Evolutionary conservation across 2,329 filamentous ascomycete species (phyloP).

Genomic region (Fusarium brachygibbosum): DNA sequence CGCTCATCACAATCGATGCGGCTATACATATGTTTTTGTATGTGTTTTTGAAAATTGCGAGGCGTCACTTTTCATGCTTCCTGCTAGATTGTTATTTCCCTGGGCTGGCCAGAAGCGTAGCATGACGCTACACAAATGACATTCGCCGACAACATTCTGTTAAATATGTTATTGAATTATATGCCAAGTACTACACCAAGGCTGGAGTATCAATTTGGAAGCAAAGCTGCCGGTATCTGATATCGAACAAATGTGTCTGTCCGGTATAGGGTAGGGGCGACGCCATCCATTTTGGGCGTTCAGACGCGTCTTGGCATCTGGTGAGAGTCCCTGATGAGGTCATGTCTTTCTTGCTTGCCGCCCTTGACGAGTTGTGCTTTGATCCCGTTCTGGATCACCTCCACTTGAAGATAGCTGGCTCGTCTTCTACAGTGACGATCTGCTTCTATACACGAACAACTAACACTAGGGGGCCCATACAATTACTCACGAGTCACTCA

Average conservation of each 20-base stretch:
- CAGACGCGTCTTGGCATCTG: background rate
- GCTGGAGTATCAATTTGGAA: background rate
- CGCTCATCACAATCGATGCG: too few relatives aligned
- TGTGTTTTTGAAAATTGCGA: too few relatives aligned
- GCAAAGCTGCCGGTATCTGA: background rate
- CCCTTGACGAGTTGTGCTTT: conserved; percentile 6
- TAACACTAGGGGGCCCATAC: background rate
- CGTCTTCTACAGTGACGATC: conserved; percentile 4
- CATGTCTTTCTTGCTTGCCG: background rate
- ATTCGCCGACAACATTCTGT: too few relatives aligned
- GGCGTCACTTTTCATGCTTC: too few relatives aligned
- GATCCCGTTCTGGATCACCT: conserved; percentile 1
- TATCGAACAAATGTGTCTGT: background rate
- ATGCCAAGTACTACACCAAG: background rate
- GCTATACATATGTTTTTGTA: too few relatives aligned
- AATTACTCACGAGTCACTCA: background rate
- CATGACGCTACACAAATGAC: background rate
- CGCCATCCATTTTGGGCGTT: background rate
- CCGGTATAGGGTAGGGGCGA: background rate
- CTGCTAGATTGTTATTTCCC: too few relatives aligned
- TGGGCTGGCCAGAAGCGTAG: too few relatives aligned
- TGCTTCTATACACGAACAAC: background rate
- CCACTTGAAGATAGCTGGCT: background rate
- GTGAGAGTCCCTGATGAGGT: conserved; percentile 1
- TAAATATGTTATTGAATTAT: too few relatives aligned